Evolutionary conservation across 1,139 yeast genomes (phyloP).

Genomic region (Suhomyces atakaporum): DNA sequence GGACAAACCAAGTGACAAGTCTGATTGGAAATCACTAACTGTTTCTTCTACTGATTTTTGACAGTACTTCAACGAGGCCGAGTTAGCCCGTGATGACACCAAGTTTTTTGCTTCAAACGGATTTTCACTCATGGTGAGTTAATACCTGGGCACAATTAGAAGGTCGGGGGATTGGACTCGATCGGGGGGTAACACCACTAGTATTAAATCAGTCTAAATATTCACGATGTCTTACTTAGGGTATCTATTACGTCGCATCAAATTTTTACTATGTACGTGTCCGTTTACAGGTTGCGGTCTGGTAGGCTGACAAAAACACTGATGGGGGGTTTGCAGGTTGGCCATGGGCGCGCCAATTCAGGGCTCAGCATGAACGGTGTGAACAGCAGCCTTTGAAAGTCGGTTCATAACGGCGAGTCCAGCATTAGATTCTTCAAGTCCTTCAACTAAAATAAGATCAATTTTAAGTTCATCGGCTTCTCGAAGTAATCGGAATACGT

Average conservation of each 20-base stretch:
- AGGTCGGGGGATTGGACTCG: too few species aligned
- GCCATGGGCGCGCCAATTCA: too few species aligned
- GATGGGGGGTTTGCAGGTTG: conserved; percentile 1
- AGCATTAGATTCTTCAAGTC: conserved; percentile 66
- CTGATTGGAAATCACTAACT: conserved; percentile 60
- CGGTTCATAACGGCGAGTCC: conserved; percentile 96
- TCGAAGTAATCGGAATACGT: conserved; percentile 70
- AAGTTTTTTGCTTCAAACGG: conserved; percentile 28
- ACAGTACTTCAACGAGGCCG: conserved; percentile 58
- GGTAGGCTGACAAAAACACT: too few species aligned
- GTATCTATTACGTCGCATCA: conserved; percentile 1
- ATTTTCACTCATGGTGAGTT: conserved; percentile 43
- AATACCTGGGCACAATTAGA: too few species aligned
- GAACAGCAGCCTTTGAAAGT: conserved; percentile 79
- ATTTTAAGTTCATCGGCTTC: conserved; percentile 67
- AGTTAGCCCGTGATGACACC: conserved; percentile 28
- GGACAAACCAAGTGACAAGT: conserved; percentile 57
- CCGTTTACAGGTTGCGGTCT: conserved; percentile 10
- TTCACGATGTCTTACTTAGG: neutral
- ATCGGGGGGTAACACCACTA: too few species aligned
- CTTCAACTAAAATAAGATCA: conserved; percentile 72
- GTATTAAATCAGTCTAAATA: too few species aligned
- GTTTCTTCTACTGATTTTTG: conserved; percentile 63
- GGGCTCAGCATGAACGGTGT: conserved; percentile 27
- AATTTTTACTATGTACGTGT: conserved; percentile 8